Evolutionary conservation across 192 early-diverging fungal genomes (phyloP), one percentile per base, ranked within the genome.

Genomic region (Bifiguratus adelaidae): DNA sequence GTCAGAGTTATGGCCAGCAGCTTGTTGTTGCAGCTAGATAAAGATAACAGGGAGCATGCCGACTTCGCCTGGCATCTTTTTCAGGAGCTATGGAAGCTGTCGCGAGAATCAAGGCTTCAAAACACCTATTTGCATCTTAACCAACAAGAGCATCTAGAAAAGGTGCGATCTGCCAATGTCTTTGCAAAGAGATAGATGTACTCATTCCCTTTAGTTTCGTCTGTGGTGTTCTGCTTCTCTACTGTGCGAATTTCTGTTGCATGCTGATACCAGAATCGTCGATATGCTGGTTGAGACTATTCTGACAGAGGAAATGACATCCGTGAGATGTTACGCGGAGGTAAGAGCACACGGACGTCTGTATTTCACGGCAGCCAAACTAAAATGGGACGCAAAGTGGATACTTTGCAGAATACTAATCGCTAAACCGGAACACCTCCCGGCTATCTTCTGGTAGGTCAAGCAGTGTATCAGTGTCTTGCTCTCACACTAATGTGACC

Each of bases 1-100:
- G 63, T 78, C 9, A 63, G 78, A 6, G 67, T 81, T 4, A 22
- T 50, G 33, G 65, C 62, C 49, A 75, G 66, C 38, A 57, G 50
- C 19, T 15, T 81, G 7, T 37, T 81, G n/a, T 15, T 60, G 8
- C 54, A 54, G 15, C 37, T 78, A 12, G 50, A 73, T n/a, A 21
- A 20, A 0, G 44, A 30, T 5, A 49, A 50, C 21, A 23, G 44
- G 7, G 13, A 42, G 1, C 58, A 78, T 27, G 30, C 12, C 1
- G 16, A 27, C 15, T 41, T 76, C n/a, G 74, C 61, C 12, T n/a
- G n/a, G n/a, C n/a, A n/a, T n/a, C n/a, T n/a, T n/a, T n/a, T n/a
- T n/a, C n/a, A n/a, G n/a, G n/a, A n/a, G n/a, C n/a, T n/a, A n/a
- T n/a, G n/a, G n/a, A n/a, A n/a, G n/a, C n/a, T n/a, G n/a, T n/a